These are phyloP conservation scores for Sarcodon aspratus DNA, from an alignment of 768 basidiomycete species.

Conservation along the genomic window DNA sequence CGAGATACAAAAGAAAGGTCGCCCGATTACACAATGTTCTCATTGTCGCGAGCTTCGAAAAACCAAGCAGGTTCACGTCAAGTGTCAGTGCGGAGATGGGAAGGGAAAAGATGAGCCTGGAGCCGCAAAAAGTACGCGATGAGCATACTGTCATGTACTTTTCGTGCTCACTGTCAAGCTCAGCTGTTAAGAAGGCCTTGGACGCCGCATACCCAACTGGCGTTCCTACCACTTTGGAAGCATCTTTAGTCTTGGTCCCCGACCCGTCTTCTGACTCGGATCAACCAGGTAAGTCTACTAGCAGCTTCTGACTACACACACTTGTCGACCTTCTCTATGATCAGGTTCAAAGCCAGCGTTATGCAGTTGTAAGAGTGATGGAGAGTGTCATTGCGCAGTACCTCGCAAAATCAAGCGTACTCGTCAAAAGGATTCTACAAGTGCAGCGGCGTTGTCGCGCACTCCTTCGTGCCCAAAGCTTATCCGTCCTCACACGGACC, in stretches of 20 bases:
- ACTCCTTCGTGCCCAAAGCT: constrained; percentile 1
- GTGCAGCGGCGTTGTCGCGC: background rate
- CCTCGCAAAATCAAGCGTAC: constrained; percentile 16
- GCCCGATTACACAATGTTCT: constrained; percentile 42
- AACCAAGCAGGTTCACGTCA: constrained; percentile 28
- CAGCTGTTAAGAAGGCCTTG: constrained; percentile 49
- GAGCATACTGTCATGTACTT: constrained; percentile 8
- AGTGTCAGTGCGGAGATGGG: constrained; percentile 21
- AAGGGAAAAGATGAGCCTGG: constrained; percentile 5
- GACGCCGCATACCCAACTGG: constrained; percentile 77
- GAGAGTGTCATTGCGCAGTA: constrained; percentile 47
- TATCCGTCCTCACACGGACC: constrained; percentile 2
- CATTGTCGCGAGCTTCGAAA: constrained; percentile 24
- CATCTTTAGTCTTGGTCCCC: constrained; percentile 39
- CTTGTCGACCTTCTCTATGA: background rate
- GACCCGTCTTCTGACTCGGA: constrained; percentile 51
- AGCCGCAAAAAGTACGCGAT: background rate
- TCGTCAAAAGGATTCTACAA: constrained; percentile 2
- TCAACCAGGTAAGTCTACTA: constrained; percentile 31
- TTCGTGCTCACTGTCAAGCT: background rate
- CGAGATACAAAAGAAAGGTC: constrained; percentile 63
- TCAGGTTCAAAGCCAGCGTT: constrained; percentile 13
- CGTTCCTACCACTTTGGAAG: constrained; percentile 58
- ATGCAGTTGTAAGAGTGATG: constrained; percentile 36
- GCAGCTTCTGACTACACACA: background rate